Evolutionary conservation across 2,329 filamentous ascomycete genomes (phyloP).

Genomic region (Rachicladosporium sp.): DNA sequence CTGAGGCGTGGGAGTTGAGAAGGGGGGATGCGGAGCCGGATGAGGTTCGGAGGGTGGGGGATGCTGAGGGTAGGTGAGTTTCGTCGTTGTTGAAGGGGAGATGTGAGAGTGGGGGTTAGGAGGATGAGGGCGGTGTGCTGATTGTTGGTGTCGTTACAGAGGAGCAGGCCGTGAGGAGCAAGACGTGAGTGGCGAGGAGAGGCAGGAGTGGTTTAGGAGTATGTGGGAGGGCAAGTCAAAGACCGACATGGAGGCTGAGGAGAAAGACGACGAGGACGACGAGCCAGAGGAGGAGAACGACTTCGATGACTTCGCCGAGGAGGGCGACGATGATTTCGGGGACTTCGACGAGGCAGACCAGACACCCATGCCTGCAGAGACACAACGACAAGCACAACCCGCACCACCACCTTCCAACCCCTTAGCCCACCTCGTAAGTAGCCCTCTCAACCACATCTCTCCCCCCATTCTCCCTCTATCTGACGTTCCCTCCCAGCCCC

Average conservation of each 20-base stretch:
- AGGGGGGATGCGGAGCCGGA: conserved; percentile 49
- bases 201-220: conserved; percentile 20
- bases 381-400: conserved; percentile 24
- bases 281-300: conserved; percentile 41
- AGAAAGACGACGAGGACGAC: conserved; percentile 40
- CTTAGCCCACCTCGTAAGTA: conserved; percentile 36
- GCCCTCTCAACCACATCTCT: conserved; percentile 3
- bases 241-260: conserved; percentile 30
- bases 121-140: neutral
- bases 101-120: too few relatives aligned
- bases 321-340: conserved; percentile 40
- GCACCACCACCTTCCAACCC: conserved; percentile 24
- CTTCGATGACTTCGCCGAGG: conserved; percentile 52
- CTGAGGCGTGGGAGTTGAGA: conserved; percentile 43
- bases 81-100: neutral
- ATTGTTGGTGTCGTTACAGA: neutral
- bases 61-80: conserved; percentile 44
- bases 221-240: conserved; percentile 17
- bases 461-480: neutral
- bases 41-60: conserved; percentile 36
- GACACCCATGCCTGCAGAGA: conserved; percentile 28
- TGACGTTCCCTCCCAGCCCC: conserved; percentile 23
- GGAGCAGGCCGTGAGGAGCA: neutral
- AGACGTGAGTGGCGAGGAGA: conserved; percentile 12
- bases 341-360: conserved; percentile 36